Evolutionary conservation across 1,284 basidiomycete genomes (phyloP).

Genomic region (Sanghuangporus baumii): DNA sequence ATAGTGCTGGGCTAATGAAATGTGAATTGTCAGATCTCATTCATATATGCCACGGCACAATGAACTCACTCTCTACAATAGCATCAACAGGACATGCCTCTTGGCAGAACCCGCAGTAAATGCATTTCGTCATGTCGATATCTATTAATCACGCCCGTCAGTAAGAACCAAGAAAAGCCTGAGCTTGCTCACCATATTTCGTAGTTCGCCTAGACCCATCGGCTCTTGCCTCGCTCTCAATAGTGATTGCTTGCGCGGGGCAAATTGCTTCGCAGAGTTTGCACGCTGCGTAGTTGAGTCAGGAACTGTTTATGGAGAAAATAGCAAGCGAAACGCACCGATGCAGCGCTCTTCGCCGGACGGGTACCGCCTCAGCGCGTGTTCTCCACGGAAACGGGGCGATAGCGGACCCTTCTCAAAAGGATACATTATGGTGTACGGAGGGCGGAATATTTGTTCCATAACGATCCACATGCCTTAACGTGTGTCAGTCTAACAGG

Average conservation of each 20-base stretch:
- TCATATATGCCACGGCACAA: conserved; percentile 19
- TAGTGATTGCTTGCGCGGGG: conserved; percentile 98
- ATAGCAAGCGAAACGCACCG: conserved; percentile 45
- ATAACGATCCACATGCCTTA: conserved; percentile 99
- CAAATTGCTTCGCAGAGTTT: conserved; percentile 99
- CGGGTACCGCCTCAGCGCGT: conserved; percentile 96
- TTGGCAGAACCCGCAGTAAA: conserved; percentile 97
- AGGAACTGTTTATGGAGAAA: conserved; percentile 6
- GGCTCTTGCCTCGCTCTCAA: conserved; percentile 93
- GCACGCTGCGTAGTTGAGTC: conserved; percentile 59
- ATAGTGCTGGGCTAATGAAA: conserved; percentile 79
- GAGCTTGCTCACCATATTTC: conserved; percentile 67
- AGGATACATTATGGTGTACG: conserved; percentile 97
- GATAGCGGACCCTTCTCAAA: conserved; percentile 98
- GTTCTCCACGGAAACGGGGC: conserved; percentile 98
- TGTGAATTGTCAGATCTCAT: neutral
- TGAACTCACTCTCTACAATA: conserved; percentile 89
- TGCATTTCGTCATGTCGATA: conserved; percentile 96
- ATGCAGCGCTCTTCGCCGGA: conserved; percentile 99
- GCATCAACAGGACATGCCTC: conserved; percentile 99
- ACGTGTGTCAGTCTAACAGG: neutral
- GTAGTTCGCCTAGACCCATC: conserved; percentile 97
- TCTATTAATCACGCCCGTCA: conserved; percentile 40
- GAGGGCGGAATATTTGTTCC: conserved; percentile 95
- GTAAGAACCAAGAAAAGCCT: neutral